Conservation (phyloP, 257 asterid genomes). For the Solanum rostratum region DNA sequence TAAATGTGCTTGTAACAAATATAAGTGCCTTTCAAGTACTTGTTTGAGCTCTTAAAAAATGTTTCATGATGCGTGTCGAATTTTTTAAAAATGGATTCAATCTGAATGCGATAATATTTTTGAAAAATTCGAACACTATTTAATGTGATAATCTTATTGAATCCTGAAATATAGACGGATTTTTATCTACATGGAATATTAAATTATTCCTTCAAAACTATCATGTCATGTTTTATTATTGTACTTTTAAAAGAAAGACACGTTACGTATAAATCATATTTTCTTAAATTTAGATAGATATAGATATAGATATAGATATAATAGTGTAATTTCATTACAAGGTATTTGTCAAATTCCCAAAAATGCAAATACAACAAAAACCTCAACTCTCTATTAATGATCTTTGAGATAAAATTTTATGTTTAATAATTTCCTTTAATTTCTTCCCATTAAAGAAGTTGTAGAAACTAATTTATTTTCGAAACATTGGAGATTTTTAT, state of each 20-base stretch:
- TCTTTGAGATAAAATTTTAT: background rate
- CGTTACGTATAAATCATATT: no score
- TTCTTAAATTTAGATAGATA: no score
- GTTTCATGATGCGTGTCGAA: accelerated
- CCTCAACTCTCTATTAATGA: background rate
- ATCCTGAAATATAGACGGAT: background rate
- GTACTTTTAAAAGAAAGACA: no score
- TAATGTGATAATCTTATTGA: no score
- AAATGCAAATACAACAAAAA: background rate
- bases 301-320: background rate
- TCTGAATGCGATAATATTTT: background rate
- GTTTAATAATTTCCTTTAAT: background rate
- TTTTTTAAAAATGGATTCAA: background rate
- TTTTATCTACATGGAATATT: background rate
- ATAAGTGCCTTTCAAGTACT: no score
- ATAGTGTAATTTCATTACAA: no score
- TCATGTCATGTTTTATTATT: background rate
- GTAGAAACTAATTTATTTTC: background rate
- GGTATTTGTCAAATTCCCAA: background rate
- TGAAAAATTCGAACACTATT: background rate
- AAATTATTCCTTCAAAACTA: background rate
- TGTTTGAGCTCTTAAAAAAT: background rate
- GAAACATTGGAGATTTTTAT: background rate
- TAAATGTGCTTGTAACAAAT: background rate
- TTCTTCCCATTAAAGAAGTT: background rate